phyloP scores from a whole-genome alignment of 306 rosid species.

The Vachellia pachyceras region DNA sequence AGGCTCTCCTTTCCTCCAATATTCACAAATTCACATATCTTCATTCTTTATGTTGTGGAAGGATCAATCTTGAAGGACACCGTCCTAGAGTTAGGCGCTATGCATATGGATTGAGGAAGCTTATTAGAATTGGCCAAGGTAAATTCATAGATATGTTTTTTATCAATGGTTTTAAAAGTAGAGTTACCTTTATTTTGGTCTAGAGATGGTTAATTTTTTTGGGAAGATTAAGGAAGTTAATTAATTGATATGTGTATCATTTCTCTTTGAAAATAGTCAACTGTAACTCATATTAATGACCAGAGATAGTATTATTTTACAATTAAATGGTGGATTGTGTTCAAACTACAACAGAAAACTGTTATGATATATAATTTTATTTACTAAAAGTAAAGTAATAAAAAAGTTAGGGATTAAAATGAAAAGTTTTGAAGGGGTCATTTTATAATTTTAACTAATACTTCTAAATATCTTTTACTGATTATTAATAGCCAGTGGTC shows the following conservation, averaged over 20 bases:
- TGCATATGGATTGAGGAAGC: slow-evolving; percentile 75
- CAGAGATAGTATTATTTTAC: background rate
- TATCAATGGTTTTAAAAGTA: background rate
- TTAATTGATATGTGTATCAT: too few species aligned
- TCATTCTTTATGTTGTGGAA: slow-evolving; percentile 46
- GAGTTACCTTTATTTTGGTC: too few species aligned
- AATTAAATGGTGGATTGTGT: background rate
- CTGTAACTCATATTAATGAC: too few species aligned
- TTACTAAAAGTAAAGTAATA: too few species aligned
- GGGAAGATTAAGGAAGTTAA: too few species aligned
- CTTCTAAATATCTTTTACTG: too few species aligned
- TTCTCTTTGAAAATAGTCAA: too few species aligned
- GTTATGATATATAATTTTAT: too few species aligned
- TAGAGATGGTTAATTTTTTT: too few species aligned
- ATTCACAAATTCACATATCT: slow-evolving; percentile 31
- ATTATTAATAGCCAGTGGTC: background rate
- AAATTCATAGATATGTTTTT: slow-evolving; percentile 32
- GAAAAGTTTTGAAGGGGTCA: background rate
- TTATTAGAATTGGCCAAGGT: slow-evolving; percentile 95
- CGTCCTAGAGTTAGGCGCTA: slow-evolving; percentile 81
- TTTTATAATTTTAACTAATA: background rate
- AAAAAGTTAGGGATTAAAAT: background rate
- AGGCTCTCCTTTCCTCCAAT: slow-evolving; percentile 25
- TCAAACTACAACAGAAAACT: too few species aligned
- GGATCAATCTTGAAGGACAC: slow-evolving; percentile 80